Evolutionary conservation across 495 filamentous ascomycete genomes (phyloP).

Genomic region (Aspergillus hancockii): DNA sequence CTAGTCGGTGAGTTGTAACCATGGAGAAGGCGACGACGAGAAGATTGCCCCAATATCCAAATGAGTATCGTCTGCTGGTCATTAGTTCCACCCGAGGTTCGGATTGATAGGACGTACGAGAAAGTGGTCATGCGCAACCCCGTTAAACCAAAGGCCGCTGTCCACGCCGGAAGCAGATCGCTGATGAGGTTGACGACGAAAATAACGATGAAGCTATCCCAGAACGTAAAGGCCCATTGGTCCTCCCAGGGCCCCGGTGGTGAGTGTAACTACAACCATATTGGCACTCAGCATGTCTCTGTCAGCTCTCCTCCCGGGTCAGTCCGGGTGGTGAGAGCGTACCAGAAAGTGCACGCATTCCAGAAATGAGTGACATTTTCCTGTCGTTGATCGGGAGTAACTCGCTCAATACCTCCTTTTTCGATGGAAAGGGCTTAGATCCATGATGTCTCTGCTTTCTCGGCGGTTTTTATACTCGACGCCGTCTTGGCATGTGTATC

Average conservation of each 20-base stretch:
- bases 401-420: slow-evolving; percentile 64
- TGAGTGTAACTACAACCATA: slow-evolving; percentile 66
- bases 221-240: slow-evolving; percentile 37
- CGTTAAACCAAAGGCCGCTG: slow-evolving; percentile 36
- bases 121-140: slow-evolving; percentile 43
- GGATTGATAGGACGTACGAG: slow-evolving; percentile 24
- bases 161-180: slow-evolving; percentile 38
- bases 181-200: slow-evolving; percentile 57
- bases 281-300: slow-evolving; percentile 57
- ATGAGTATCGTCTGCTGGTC: slow-evolving; percentile 25
- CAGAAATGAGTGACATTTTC: slow-evolving; percentile 52
- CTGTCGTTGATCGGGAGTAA: slow-evolving; percentile 61
- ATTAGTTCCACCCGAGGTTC: not conserved
- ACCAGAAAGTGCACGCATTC: slow-evolving; percentile 54
- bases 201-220: slow-evolving; percentile 65
- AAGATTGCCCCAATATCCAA: slow-evolving; percentile 34
- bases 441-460: not conserved
- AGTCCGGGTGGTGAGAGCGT: too few relatives aligned
- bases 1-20: slow-evolving; percentile 30
- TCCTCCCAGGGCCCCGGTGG: slow-evolving; percentile 58
- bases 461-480: not conserved
- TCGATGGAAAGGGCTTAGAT: slow-evolving; percentile 54
- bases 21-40: slow-evolving; percentile 31
- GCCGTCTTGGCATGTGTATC: slow-evolving; percentile 5
- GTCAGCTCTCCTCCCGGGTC: not conserved